Evolutionary conservation across 2,329 filamentous ascomycete species (phyloP).

Genomic region (Aspergillus tanneri): DNA sequence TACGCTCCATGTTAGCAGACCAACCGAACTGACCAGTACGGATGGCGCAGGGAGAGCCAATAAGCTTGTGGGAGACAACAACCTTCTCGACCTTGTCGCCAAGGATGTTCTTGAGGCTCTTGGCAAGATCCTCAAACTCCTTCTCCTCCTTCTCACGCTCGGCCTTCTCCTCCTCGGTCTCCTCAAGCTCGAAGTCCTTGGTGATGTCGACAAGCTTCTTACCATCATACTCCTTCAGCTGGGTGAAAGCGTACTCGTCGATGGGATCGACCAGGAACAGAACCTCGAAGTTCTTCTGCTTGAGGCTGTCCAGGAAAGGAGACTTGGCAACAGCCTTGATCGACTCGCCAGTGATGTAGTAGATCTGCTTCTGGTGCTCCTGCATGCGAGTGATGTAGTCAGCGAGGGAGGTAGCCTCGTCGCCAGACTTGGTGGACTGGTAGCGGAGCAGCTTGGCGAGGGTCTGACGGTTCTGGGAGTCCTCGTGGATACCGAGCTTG

Average conservation of each 20-base stretch:
- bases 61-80: constrained; percentile 96
- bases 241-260: constrained; percentile 98
- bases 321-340: constrained; percentile 98
- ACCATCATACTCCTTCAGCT: constrained; percentile 99
- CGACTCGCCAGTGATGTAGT: constrained; percentile 99
- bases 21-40: constrained; percentile 99
- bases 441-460: constrained; percentile 99
- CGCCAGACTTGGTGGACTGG: constrained; percentile 98
- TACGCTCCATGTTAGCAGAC: constrained; percentile 99
- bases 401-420: constrained; percentile 87
- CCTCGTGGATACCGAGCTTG: constrained; percentile 99
- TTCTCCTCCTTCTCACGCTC: constrained; percentile 95
- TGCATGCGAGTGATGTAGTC: constrained; percentile 99
- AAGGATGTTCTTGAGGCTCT: constrained; percentile 98
- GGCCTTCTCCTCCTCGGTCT: constrained; percentile 99
- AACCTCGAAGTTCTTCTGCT: constrained; percentile 99
- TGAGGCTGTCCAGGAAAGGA: constrained; percentile 97
- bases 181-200: constrained; percentile 99
- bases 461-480: constrained; percentile 88
- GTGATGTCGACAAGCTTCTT: constrained; percentile 99
- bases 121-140: constrained; percentile 91
- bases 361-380: constrained; percentile 99
- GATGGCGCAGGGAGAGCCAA: constrained; percentile 93
- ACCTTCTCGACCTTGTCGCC: constrained; percentile 99
- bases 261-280: constrained; percentile 99